phyloP scores from a whole-genome alignment of 2,329 filamentous ascomycete genomes.

The Sarocladium oryzae region DNA sequence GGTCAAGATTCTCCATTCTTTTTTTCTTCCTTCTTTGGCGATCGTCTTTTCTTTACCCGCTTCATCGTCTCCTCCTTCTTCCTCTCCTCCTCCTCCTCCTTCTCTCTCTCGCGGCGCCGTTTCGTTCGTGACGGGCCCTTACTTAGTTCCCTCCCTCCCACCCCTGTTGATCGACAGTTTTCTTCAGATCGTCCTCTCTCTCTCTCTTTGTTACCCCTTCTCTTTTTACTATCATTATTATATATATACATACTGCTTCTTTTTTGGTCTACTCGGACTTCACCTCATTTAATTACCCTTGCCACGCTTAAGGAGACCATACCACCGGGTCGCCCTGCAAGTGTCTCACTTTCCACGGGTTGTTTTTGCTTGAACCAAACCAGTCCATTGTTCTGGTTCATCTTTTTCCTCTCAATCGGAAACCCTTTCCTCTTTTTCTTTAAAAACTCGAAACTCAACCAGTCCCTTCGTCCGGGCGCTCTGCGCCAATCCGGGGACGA shows the following conservation, averaged over 20 bases:
- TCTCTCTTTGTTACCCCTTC: background rate
- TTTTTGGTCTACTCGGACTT: background rate
- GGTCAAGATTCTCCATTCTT: background rate
- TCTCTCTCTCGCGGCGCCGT: background rate
- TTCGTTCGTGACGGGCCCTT: background rate
- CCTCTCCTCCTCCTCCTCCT: background rate
- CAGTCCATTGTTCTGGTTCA: background rate
- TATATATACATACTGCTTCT: no score
- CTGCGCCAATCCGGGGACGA: no score
- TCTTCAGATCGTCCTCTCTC: slow-evolving; percentile 4
- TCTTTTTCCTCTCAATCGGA: background rate
- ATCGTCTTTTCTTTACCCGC: background rate
- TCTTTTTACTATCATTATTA: background rate
- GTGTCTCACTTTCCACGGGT: slow-evolving; percentile 2
- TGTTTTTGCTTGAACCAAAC: no score
- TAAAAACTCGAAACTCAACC: no score
- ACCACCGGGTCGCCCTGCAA: background rate
- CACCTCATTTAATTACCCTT: background rate
- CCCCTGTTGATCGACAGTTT: slow-evolving; percentile 7
- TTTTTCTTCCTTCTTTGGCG: background rate
- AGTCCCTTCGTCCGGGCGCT: background rate
- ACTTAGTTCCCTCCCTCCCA: no score
- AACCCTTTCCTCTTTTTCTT: background rate
- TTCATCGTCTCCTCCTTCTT: background rate
- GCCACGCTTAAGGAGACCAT: background rate